A percentile compares a stretch with the other conserved stretches of the same genome.
Conservation (phyloP, 106 monocot species). For the Acorus gramineus region DNA sequence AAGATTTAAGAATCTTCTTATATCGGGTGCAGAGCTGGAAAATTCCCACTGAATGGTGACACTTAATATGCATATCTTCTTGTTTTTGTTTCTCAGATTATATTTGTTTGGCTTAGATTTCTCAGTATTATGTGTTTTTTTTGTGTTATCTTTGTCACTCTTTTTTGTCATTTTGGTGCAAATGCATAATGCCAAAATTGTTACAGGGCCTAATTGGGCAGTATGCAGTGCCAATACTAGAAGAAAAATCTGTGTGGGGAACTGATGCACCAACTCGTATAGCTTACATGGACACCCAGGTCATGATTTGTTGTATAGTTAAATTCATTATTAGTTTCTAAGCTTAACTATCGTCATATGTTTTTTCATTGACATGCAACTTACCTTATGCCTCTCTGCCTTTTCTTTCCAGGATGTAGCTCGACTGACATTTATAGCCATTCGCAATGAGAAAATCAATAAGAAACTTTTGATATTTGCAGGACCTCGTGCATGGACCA, state of each 20-base stretch:
- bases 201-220: slow-evolving; percentile 89
- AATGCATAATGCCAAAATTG: not conserved
- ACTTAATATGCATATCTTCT: too few relatives aligned
- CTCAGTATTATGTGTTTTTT: not conserved
- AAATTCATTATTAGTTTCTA: not conserved
- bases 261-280: slow-evolving; percentile 99
- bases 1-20: too few relatives aligned
- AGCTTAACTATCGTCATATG: not conserved
- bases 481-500: slow-evolving; percentile 98
- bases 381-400: not conserved
- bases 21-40: too few relatives aligned
- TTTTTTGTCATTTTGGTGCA: not conserved
- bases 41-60: too few relatives aligned
- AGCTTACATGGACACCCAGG: slow-evolving; percentile 99
- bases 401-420: slow-evolving; percentile 71
- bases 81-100: too few relatives aligned
- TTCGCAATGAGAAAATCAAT: slow-evolving; percentile 79
- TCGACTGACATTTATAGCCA: slow-evolving; percentile 80
- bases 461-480: slow-evolving; percentile 82
- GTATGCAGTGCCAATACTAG: slow-evolving; percentile 98
- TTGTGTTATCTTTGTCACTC: not conserved
- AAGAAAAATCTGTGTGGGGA: slow-evolving; percentile 98
- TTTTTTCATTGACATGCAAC: not conserved
- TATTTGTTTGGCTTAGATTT: not conserved
- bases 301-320: slow-evolving; percentile 7